phyloP scores from a whole-genome alignment of 2,329 filamentous ascomycete species.

The Aspergillus cejpii region DNA sequence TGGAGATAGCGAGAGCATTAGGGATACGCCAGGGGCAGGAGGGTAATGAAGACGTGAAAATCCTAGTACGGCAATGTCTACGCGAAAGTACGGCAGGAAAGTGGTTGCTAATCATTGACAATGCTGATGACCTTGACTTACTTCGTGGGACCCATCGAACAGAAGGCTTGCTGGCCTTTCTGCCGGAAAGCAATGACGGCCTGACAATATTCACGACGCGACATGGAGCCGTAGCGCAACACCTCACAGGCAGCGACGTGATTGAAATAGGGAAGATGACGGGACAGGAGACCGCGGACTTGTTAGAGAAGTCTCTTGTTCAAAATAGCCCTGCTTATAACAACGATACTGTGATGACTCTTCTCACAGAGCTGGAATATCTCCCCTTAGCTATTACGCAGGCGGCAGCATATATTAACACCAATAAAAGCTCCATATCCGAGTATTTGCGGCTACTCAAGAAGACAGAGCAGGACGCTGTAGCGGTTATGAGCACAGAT shows the following conservation, averaged over 20 bases:
- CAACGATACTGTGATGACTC: not conserved
- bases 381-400: constrained; percentile 23
- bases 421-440: constrained; percentile 2
- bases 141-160: constrained; percentile 2
- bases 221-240: constrained; percentile 7
- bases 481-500: constrained; percentile 3
- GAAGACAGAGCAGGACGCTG: constrained; percentile 3
- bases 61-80: constrained; percentile 5
- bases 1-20: constrained; percentile 7
- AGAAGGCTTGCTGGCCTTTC: constrained; percentile 5
- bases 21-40: constrained; percentile 5
- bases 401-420: constrained; percentile 19
- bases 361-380: constrained; percentile 16
- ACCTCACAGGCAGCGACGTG: constrained; percentile 16
- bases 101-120: constrained; percentile 21
- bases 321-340: constrained; percentile 3
- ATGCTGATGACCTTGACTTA: constrained; percentile 19
- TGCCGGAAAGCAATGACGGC: constrained; percentile 15
- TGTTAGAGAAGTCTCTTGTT: constrained; percentile 3
- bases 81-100: constrained; percentile 5
- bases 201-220: constrained; percentile 24
- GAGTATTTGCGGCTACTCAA: constrained; percentile 22
- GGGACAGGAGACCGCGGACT: constrained; percentile 6
- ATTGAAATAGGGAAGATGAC: constrained; percentile 17
- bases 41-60: constrained; percentile 5